phyloP scores from a whole-genome alignment of 768 basidiomycete species.

The Dictyophora rubrovolvata region DNA sequence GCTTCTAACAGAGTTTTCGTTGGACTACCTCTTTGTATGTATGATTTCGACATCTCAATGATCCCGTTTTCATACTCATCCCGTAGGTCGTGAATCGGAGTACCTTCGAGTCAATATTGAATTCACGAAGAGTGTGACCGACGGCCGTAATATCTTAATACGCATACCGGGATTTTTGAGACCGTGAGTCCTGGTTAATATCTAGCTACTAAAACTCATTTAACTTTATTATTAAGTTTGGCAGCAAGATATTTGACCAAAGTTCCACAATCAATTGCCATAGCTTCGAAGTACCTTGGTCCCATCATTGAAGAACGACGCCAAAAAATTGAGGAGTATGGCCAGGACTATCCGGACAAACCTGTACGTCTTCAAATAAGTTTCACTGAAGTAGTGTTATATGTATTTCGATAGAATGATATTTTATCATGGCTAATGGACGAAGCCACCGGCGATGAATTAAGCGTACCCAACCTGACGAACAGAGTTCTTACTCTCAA shows the following conservation, averaged over 20 bases:
- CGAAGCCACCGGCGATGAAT: constrained; percentile 22
- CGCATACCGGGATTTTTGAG: constrained; percentile 7
- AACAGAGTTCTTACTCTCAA: constrained; percentile 26
- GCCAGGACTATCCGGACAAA: constrained; percentile 23
- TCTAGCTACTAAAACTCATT: background rate
- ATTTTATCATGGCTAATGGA: constrained; percentile 37
- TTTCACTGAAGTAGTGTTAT: background rate
- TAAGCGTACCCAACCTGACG: constrained; percentile 23
- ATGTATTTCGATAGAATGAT: constrained; percentile 30
- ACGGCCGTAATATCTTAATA: background rate
- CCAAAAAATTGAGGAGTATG: constrained; percentile 20
- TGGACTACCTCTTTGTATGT: constrained; percentile 9
- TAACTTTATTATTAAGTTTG: background rate
- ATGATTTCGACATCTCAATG: background rate
- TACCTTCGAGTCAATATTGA: constrained; percentile 1
- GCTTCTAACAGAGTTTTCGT: constrained; percentile 9
- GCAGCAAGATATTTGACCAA: background rate
- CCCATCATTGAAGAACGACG: constrained; percentile 25
- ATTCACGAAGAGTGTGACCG: background rate
- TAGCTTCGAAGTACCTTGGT: constrained; percentile 19
- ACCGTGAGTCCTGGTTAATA: background rate
- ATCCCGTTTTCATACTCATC: background rate
- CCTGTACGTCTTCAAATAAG: constrained; percentile 19
- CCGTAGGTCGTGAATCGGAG: constrained; percentile 4
- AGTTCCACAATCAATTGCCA: background rate